These are phyloP conservation scores for Ceratocystiopsis brevicomis DNA, from an alignment of 2,329 filamentous ascomycete genomes.

Conservation along the genomic window DNA sequence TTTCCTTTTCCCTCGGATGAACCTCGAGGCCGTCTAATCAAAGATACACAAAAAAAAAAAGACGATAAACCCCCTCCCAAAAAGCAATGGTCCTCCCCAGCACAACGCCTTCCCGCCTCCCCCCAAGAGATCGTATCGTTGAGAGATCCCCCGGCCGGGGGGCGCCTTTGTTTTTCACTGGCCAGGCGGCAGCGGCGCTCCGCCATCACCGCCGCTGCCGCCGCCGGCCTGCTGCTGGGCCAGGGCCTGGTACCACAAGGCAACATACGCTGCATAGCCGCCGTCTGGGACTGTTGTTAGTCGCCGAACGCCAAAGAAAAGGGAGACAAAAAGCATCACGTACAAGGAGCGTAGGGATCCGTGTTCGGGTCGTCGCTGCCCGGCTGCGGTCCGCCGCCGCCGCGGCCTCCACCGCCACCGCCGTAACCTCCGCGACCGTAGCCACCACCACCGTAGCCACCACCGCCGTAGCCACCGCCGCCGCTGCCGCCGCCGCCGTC, in stretches of 20 bases:
- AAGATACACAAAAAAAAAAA: not conserved
- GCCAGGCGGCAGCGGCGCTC: constrained; percentile 3
- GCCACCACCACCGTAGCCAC: constrained; percentile 19
- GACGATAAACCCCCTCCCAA: too few relatives aligned
- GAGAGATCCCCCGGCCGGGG: too few relatives aligned
- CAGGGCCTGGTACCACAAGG: constrained; percentile 61
- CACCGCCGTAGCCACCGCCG: constrained; percentile 27
- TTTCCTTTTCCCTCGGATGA: too few relatives aligned
- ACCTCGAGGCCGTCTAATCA: too few relatives aligned
- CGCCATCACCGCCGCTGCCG: constrained; percentile 3
- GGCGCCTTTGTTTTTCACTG: too few relatives aligned
- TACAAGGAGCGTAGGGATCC: constrained; percentile 61
- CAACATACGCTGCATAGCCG: constrained; percentile 63
- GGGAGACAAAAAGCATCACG: constrained; percentile 16
- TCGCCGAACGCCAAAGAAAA: not conserved
- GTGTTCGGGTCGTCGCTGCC: constrained; percentile 28
- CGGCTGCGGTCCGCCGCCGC: constrained; percentile 27
- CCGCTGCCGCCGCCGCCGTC: constrained; percentile 18
- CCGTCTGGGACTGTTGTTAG: constrained; percentile 33
- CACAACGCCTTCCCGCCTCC: too few relatives aligned
- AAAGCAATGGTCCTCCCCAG: not conserved
- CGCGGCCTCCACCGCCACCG: constrained; percentile 18
- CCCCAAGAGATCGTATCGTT: too few relatives aligned
- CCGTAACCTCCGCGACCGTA: constrained; percentile 15
- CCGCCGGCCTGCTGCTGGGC: constrained; percentile 13